Evolutionary conservation across 768 basidiomycete species (phyloP), one percentile per base, ranked within the genome.

Genomic region (Dentipellis sp.): DNA sequence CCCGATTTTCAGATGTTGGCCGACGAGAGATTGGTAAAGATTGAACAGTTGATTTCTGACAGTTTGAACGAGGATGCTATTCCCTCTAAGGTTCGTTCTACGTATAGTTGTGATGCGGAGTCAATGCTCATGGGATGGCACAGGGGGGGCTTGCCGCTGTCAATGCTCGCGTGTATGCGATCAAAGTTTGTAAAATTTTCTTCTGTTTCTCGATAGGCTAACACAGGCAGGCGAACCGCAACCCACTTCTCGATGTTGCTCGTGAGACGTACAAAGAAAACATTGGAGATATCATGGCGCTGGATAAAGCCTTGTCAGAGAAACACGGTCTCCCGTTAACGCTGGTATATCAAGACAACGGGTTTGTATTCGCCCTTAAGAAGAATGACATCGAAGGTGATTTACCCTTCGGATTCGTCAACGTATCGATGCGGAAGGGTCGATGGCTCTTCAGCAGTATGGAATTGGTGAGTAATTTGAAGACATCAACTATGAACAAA

Each of bases 201-300:
- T 39, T 42, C 4, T 19, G 29, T 29, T 35, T 34, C 9, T 22
- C 34, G 47, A 19, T 29, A 49, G 29, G 54, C 10, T 14, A 35
- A 29, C 39, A 38, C 46, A 51, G 29, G 7, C 48, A 87, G 80
- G 88, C 91, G 2, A 88, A 89, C 58, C 79, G 78, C 64, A 90
- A 92, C 61, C 81, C 82, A 29, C 75, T 95, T 10, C 83, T 99
- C 34, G 95, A 98, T 60, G 92, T 98, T 7, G 97, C 95, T 1
- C 80, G 97, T 2, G 92, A 92, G 67, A 94, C 94, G 0, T 97
- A 86, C 73, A 91, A 87, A 63, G 94, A 99, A 68, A 95, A 95
- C 61, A 78, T 95, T 46, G 79, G 82, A 14, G 95, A 99, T 64
- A 91, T 97, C 53, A 83, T 84, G 59, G 77, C 84, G 53, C 72